Conservation (phyloP, 139 green algal genomes). For the Chlamydomonas applanata region DNA sequence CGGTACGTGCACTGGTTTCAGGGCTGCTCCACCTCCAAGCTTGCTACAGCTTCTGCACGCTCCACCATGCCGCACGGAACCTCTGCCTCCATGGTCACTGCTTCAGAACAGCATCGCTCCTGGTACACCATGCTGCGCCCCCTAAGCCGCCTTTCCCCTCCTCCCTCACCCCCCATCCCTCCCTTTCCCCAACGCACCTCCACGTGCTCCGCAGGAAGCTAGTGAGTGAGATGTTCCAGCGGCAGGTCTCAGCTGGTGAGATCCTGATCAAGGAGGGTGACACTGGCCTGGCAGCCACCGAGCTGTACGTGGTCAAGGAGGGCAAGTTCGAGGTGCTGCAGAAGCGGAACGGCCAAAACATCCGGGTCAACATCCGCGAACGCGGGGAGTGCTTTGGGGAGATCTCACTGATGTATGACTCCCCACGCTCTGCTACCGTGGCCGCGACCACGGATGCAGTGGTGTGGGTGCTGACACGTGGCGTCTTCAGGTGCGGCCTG, state of each 20-base stretch:
- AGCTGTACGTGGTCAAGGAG: conserved; percentile 86
- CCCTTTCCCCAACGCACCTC: too few species aligned
- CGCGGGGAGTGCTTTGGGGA: conserved; percentile 87
- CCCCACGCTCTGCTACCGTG: conserved; percentile 69
- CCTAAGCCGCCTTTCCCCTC: too few species aligned
- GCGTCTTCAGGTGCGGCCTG: conserved; percentile 48
- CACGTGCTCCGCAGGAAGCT: conserved; percentile 13
- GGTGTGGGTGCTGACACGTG: conserved; percentile 81
- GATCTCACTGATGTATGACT: conserved; percentile 79
- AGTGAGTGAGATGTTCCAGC: conserved; percentile 50
- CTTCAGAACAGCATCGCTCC: too few species aligned
- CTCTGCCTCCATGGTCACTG: too few species aligned
- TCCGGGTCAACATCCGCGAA: conserved; percentile 86
- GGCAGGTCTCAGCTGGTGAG: conserved; percentile 47
- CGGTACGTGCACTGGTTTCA: not conserved
- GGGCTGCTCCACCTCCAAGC: too few species aligned
- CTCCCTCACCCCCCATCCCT: too few species aligned
- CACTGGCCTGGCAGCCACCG: conserved; percentile 61
- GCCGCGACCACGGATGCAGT: conserved; percentile 64
- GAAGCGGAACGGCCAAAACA: conserved; percentile 76
- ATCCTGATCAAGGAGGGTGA: conserved; percentile 86
- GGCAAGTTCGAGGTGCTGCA: conserved; percentile 88
- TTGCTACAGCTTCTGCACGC: too few species aligned
- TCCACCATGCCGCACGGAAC: too few species aligned
- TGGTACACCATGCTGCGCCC: too few species aligned